Base-by-base conservation (phyloP, 176 grass and related monocot species). In the Aegilops speltoides region DNA sequence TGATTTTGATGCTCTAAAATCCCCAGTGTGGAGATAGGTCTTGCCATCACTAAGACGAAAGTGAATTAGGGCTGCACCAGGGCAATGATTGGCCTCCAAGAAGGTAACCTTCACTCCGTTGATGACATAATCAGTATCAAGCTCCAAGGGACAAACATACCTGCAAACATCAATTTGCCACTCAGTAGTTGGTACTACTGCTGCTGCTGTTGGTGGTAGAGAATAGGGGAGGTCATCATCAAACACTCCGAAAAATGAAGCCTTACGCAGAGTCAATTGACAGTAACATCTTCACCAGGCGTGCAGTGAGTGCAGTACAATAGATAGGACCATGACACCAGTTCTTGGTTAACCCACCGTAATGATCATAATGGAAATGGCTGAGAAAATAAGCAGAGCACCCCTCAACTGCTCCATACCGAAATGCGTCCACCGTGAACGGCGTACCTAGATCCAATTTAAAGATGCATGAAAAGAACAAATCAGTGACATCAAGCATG, bases 261-360 rank as follows among this genome's bases (percentile, higher is more conserved):
- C 24, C 86, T 76, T 93, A 95, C 91, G 63, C 36, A 9, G 91
- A 79, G 25, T 93, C 43, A 60, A 95, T 68, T 60, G 91, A 91
- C 7, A 93, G 68, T 57, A 89, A 93, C 88, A 93, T 91, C 74
- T 89, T 91, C 22, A 95, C 79, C 72, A 95, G 36, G 79, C 89
- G 86, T 72, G 93, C 93, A 73, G 91, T 95, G 31, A 95, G 84
- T 29, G 78, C 64, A 79, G 91, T 91, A 67, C 93, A 95, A 71
- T 93, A 95, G 86, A 95, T 95, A 62, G 86, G 89, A 43, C 93
- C 93, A 86, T 93, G 89, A 32, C 82, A 91, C 91, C 93, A 95
- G 61, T 78, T 95, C 84, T 93, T 95, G 72, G 72, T 91, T 60
- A 95, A 85, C 76, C 93, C 89, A 83, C 84, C 91, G 14, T 95